Evolutionary conservation across 2,329 filamentous ascomycete genomes (phyloP), one percentile per base, ranked within the genome.

Genomic region (Cladosporium sp.): DNA sequence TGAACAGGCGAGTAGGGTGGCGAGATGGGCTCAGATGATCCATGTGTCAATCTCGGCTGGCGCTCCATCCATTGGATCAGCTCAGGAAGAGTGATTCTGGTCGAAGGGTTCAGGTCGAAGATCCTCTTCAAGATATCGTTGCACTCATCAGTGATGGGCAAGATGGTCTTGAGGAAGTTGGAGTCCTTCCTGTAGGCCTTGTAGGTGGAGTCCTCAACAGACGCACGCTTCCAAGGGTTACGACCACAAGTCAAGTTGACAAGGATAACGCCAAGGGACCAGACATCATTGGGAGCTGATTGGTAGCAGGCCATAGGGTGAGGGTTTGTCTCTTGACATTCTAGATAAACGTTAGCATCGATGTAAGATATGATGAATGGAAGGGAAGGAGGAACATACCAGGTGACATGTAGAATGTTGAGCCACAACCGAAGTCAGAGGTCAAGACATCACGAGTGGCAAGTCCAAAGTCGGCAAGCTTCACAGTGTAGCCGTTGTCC

Each of bases 401-500:
- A 87, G 95, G 95, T 76, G 93, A 97, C 95, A 98, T 99, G 83
- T 99, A 99, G 76, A 98, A 98, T 15, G 94, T 98, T 36, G 95
- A 98, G 70, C 95, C 95, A 78, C 95, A 99, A 75, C 95, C 95
- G 80, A 97, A 97, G 79, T 99, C 95, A 73, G 93, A 91, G 70
- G 94, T 97, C 72, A 90, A 85, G 71, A 88, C 85, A 71, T 94
- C 92, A 66, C 88, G 89, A 28, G 93, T 98, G 67, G 95, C 95
- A 65, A 99, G 87, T 77, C 95, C 95, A 85, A 99, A 99, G 80
- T 99, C 95, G 71, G 94, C 95, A 71, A 99, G 87, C 83, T 98
- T 97, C 76, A 97, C 92, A 41, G 92, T 95, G 81, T 90, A 88
- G 71, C 94, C 94, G 70, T 89, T 85, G 82, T 97, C 90, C 74